Evolutionary conservation across 805 yeast species (phyloP).

Genomic region (Suhomyces sp.): DNA sequence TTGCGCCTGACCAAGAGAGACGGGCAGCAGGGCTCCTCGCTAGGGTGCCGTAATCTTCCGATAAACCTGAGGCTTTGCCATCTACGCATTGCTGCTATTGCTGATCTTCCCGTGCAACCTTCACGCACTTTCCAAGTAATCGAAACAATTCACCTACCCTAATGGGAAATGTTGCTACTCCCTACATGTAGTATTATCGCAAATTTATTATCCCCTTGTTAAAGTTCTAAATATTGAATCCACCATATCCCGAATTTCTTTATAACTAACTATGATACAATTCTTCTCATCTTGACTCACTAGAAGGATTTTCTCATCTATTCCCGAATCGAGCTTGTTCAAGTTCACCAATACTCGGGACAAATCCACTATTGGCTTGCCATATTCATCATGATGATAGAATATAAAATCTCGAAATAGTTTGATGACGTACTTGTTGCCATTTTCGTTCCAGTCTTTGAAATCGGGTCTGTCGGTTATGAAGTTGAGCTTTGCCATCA

Average conservation of each 20-base stretch:
- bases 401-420: constrained; percentile 82
- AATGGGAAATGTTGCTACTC: not conserved
- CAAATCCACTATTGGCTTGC: constrained; percentile 76
- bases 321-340: constrained; percentile 90
- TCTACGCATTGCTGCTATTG: not conserved
- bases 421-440: constrained; percentile 59
- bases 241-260: constrained; percentile 71
- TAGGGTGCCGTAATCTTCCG: not conserved
- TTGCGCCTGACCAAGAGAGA: not conserved
- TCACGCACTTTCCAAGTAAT: not conserved
- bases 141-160: not conserved
- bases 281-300: constrained; percentile 82
- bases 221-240: constrained; percentile 53
- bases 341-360: constrained; percentile 75
- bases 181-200: not conserved
- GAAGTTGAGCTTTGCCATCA: constrained; percentile 77
- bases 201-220: constrained; percentile 1
- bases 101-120: not conserved
- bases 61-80: not conserved
- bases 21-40: no score
- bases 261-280: constrained; percentile 80
- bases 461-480: constrained; percentile 72
- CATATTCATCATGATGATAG: constrained; percentile 75
- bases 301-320: constrained; percentile 75
- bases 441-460: constrained; percentile 64